Conservation (phyloP, 345 rosid species). For the Turritis glabra region DNA sequence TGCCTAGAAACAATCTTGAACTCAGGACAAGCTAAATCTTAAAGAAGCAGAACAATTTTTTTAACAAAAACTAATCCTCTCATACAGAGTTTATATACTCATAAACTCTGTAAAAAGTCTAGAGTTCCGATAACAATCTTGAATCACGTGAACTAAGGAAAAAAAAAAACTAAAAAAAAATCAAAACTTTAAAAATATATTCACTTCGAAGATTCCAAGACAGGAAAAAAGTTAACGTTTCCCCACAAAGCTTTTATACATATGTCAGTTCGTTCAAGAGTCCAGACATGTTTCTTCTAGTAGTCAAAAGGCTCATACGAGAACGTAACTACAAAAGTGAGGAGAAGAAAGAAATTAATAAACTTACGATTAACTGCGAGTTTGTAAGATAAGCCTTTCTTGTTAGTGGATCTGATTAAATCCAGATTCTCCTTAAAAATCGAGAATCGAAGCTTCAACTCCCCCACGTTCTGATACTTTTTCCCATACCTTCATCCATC, state of each 20-base stretch:
- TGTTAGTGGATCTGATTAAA: slow-evolving; percentile 78
- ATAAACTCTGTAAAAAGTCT: slow-evolving; percentile 6
- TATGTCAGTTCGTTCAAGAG: background rate
- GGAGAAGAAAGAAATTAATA: background rate
- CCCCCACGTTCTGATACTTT: slow-evolving; percentile 64
- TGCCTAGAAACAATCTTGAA: slow-evolving; percentile 3
- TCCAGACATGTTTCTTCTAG: background rate
- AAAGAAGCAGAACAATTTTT: slow-evolving; percentile 9
- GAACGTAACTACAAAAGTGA: background rate
- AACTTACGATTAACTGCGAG: slow-evolving; percentile 75
- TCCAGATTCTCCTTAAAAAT: slow-evolving; percentile 72
- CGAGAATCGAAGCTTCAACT: slow-evolving; percentile 69
- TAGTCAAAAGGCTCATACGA: background rate
- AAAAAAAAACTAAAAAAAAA: background rate
- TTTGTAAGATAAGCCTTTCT: slow-evolving; percentile 59
- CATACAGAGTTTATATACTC: background rate
- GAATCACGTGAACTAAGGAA: slow-evolving; percentile 24
- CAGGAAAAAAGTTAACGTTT: background rate
- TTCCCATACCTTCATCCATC: slow-evolving; percentile 60
- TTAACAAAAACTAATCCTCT: slow-evolving; percentile 1
- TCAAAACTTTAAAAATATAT: background rate
- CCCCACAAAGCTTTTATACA: background rate
- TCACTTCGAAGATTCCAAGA: slow-evolving; percentile 8
- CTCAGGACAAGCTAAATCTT: background rate
- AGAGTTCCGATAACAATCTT: slow-evolving; percentile 15